Percentiles rank a stretch among this genome's conserved stretches.
Conservation (phyloP, 2,329 filamentous ascomycete species). For the Volutella citrinella region DNA sequence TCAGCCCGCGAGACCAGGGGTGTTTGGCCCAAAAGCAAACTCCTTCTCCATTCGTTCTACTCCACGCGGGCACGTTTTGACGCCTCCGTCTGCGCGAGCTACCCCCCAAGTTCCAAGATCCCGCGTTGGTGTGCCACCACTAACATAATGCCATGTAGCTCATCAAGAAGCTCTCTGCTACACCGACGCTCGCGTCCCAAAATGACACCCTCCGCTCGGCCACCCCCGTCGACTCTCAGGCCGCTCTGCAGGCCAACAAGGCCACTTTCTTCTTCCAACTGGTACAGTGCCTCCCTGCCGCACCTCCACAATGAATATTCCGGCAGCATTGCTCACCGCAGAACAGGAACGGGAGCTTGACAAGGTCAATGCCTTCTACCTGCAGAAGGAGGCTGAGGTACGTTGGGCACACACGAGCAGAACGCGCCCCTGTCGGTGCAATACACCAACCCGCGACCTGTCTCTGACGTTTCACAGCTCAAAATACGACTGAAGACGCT, state of each 20-base stretch:
- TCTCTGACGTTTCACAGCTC: conserved; percentile 57
- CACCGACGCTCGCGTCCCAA: conserved; percentile 77
- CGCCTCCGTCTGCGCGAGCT: conserved; percentile 10
- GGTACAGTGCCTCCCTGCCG: conserved; percentile 49
- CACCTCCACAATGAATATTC: conserved; percentile 23
- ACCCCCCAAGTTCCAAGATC: conserved; percentile 12
- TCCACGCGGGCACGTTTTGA: conserved; percentile 18
- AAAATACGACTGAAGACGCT: conserved; percentile 90
- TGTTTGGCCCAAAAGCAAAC: conserved; percentile 17
- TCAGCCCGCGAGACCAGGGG: conserved; percentile 15
- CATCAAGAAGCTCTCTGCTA: conserved; percentile 96
- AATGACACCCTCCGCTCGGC: conserved; percentile 54
- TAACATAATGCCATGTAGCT: conserved; percentile 57
- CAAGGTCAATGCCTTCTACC: conserved; percentile 96
- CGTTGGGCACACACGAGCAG: too few relatives aligned
- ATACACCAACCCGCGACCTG: too few relatives aligned
- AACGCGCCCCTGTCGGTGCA: too few relatives aligned
- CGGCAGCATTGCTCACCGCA: conserved; percentile 36
- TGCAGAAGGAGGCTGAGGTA: conserved; percentile 98
- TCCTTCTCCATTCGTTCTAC: conserved; percentile 16
- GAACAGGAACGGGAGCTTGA: conserved; percentile 90
- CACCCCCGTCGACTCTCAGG: conserved; percentile 69
- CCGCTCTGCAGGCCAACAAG: conserved; percentile 91
- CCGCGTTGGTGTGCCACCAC: too few relatives aligned
- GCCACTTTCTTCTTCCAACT: conserved; percentile 98